phyloP scores from a whole-genome alignment of 129 eudicot genomes.

The Gnaphalium uliginosum region DNA sequence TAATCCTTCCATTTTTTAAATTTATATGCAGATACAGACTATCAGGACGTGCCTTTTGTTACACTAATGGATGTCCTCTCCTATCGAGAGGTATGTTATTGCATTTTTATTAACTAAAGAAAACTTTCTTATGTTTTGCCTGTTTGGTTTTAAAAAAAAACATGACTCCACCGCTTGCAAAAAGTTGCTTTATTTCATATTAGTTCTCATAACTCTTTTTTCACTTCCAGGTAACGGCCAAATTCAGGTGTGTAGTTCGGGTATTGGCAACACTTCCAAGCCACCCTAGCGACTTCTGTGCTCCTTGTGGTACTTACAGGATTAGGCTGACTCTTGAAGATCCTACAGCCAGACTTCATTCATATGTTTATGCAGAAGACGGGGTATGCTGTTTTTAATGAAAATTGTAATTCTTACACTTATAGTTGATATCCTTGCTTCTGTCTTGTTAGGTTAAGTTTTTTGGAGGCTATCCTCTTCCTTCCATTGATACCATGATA shows the following conservation, averaged over 20 bases:
- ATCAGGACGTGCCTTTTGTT: conserved; percentile 60
- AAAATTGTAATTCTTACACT: no score
- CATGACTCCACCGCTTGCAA: not conserved
- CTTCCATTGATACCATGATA: conserved; percentile 36
- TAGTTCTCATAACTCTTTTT: not conserved
- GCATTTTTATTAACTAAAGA: not conserved
- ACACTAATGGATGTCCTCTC: conserved; percentile 69
- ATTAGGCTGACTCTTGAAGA: conserved; percentile 86
- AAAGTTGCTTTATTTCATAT: not conserved
- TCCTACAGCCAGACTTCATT: conserved; percentile 87
- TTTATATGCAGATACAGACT: conserved; percentile 55
- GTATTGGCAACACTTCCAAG: conserved; percentile 66
- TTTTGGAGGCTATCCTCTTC: conserved; percentile 52
- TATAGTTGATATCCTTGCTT: conserved; percentile 13
- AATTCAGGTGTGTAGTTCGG: conserved; percentile 82
- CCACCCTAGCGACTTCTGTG: conserved; percentile 56
- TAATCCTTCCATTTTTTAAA: not conserved
- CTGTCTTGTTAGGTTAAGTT: conserved; percentile 47
- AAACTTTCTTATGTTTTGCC: not conserved
- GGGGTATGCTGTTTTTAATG: conserved; percentile 49
- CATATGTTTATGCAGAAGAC: conserved; percentile 67
- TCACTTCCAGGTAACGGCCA: conserved; percentile 61
- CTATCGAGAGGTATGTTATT: conserved; percentile 57
- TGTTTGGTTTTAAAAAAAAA: no score
- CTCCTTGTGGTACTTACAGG: conserved; percentile 62